Conservation (phyloP, 2,329 filamentous ascomycete genomes). For the Macroventuria anomochaeta region DNA sequence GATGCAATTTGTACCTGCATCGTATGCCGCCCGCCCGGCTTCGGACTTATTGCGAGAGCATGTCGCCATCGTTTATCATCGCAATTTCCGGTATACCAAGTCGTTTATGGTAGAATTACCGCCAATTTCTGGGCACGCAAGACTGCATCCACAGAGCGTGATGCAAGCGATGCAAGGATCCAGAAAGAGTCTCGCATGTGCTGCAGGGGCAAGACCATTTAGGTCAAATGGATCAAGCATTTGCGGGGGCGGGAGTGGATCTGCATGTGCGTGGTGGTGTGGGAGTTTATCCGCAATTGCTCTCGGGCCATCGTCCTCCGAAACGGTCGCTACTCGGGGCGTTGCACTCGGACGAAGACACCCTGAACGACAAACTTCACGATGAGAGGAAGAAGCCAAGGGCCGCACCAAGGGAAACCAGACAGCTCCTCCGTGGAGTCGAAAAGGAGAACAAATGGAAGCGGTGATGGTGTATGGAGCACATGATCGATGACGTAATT, state of each 20-base stretch:
- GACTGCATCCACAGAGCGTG: slow-evolving; percentile 18
- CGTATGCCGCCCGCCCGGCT: slow-evolving; percentile 1
- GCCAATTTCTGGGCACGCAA: slow-evolving; percentile 22
- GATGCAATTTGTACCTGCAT: slow-evolving; percentile 12
- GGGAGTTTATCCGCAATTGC: slow-evolving; percentile 19
- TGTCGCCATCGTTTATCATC: slow-evolving; percentile 15
- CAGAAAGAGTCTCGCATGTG: slow-evolving; percentile 10
- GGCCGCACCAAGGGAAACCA: background rate
- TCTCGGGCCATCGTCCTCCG: slow-evolving; percentile 21
- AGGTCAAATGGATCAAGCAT: background rate
- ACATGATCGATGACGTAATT: background rate
- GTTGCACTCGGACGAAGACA: background rate
- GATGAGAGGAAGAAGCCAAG: background rate
- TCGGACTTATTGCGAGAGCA: slow-evolving; percentile 13
- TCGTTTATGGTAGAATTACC: slow-evolving; percentile 22
- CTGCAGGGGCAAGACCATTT: slow-evolving; percentile 18
- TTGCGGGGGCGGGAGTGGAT: slow-evolving; percentile 23
- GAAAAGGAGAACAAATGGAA: too few species aligned
- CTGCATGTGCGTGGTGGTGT: slow-evolving; percentile 8
- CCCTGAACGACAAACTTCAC: background rate
- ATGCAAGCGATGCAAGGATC: slow-evolving; percentile 10
- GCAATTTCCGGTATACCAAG: slow-evolving; percentile 23
- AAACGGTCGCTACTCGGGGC: slow-evolving; percentile 3
- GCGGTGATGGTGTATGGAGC: background rate
- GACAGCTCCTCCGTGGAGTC: background rate